Percentiles rank a stretch among this genome's conserved stretches.
Evolutionary conservation across 805 yeast genomes (phyloP).

Genomic region (Kluyveromyces wickerhamii): DNA sequence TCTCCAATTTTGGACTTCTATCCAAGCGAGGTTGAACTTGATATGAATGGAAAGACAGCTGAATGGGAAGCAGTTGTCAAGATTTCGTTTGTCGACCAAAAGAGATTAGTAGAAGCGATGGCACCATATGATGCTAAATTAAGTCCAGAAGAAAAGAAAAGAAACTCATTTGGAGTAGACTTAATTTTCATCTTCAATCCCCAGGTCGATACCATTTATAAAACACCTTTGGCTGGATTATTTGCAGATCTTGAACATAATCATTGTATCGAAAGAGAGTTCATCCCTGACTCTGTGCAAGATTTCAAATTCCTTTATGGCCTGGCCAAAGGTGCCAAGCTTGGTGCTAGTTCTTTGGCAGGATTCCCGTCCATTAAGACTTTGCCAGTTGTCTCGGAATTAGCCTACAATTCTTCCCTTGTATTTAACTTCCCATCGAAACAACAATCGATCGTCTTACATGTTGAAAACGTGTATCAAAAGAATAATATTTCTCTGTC

Average conservation of each 20-base stretch:
- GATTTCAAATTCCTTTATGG: slow-evolving; percentile 41
- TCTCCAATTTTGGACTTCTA: slow-evolving; percentile 89
- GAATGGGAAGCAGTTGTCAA: slow-evolving; percentile 97
- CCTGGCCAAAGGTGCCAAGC: slow-evolving; percentile 54
- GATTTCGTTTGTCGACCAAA: slow-evolving; percentile 83
- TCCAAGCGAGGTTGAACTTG: slow-evolving; percentile 80
- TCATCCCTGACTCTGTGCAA: slow-evolving; percentile 41
- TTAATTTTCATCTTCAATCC: slow-evolving; percentile 67
- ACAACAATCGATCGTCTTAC: slow-evolving; percentile 71
- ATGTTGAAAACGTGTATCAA: slow-evolving; percentile 45
- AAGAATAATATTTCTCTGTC: slow-evolving; percentile 44
- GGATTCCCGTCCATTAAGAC: slow-evolving; percentile 86
- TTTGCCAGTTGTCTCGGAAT: slow-evolving; percentile 47
- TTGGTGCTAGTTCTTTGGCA: slow-evolving; percentile 67
- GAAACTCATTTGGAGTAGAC: slow-evolving; percentile 72
- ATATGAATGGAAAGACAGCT: slow-evolving; percentile 90
- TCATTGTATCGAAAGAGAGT: slow-evolving; percentile 62
- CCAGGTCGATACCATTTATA: slow-evolving; percentile 56
- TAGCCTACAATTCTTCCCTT: slow-evolving; percentile 55
- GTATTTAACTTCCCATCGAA: slow-evolving; percentile 83
- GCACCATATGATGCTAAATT: slow-evolving; percentile 53
- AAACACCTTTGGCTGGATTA: slow-evolving; percentile 68
- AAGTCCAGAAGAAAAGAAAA: slow-evolving; percentile 56
- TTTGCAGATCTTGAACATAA: slow-evolving; percentile 75
- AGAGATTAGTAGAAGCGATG: slow-evolving; percentile 65